A percentile compares a stretch with the other conserved stretches of the same genome.
phyloP scores from a whole-genome alignment of 73 alveolate species.

The Strombidium stylifer region DNA sequence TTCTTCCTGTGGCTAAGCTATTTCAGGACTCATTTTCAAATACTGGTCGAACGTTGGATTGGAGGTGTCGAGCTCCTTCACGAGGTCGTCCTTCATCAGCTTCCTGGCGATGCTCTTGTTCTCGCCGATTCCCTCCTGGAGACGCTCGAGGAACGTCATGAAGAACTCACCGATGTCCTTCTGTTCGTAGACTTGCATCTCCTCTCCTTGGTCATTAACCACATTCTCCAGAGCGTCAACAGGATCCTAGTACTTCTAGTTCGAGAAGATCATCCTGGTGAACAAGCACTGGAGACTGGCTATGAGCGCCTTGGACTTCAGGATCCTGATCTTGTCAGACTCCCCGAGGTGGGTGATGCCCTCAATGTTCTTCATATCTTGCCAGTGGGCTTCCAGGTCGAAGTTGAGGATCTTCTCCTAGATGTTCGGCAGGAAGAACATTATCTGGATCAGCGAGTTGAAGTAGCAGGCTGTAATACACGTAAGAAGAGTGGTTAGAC shows the following conservation, averaged over 20 bases:
- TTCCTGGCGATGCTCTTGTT: slow-evolving; percentile 12
- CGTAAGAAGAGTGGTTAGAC: neutral
- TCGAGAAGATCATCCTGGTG: slow-evolving; percentile 60
- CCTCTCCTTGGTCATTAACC: slow-evolving; percentile 74
- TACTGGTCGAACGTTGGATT: too few species aligned
- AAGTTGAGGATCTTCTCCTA: slow-evolving; percentile 56
- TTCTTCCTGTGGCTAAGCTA: too few species aligned
- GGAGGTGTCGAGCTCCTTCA: too few species aligned
- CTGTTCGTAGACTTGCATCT: slow-evolving; percentile 73
- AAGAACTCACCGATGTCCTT: slow-evolving; percentile 89
- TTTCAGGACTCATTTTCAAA: too few species aligned
- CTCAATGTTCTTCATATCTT: too few species aligned
- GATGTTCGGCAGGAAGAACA: slow-evolving; percentile 71
- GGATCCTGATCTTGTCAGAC: neutral
- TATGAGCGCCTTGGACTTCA: slow-evolving; percentile 2
- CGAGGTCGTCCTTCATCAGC: too few species aligned
- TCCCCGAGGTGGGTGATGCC: too few species aligned
- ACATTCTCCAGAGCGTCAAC: slow-evolving; percentile 59
- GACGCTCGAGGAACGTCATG: slow-evolving; percentile 65
- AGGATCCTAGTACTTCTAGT: slow-evolving; percentile 76
- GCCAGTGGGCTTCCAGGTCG: too few species aligned
- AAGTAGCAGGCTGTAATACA: slow-evolving; percentile 71
- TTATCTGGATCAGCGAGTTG: slow-evolving; percentile 73
- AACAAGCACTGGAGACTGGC: slow-evolving; percentile 47
- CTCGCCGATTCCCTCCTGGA: slow-evolving; percentile 73